Percentiles rank a stretch among this genome's conserved stretches.
Conservation (phyloP, 345 rosid genomes). For the Populus davidiana region DNA sequence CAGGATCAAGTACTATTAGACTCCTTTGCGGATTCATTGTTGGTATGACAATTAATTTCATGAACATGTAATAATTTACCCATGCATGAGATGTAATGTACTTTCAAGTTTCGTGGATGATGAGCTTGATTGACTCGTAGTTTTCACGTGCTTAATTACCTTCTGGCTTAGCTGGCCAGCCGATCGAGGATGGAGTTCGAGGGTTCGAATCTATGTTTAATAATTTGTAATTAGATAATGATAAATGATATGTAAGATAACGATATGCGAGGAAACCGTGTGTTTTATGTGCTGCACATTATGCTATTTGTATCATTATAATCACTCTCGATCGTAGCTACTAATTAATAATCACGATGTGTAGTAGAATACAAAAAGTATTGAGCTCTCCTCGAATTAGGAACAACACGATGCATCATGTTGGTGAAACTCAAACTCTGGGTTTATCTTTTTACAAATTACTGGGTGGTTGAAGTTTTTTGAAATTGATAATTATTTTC, state of each 20-base stretch:
- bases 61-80: background rate
- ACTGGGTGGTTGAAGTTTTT: too few relatives aligned
- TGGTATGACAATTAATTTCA: slow-evolving; percentile 6
- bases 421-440: too few relatives aligned
- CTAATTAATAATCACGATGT: too few relatives aligned
- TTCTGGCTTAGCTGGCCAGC: background rate
- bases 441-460: too few relatives aligned
- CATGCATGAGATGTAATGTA: background rate
- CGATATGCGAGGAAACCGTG: background rate
- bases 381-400: too few relatives aligned
- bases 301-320: too few relatives aligned
- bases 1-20: slow-evolving; percentile 29
- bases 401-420: too few relatives aligned
- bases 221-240: background rate
- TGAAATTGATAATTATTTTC: too few relatives aligned
- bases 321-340: too few relatives aligned
- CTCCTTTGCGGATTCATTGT: slow-evolving; percentile 31
- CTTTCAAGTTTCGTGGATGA: background rate
- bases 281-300: background rate
- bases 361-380: too few relatives aligned
- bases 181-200: background rate
- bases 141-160: slow-evolving; percentile 9
- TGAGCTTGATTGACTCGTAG: background rate
- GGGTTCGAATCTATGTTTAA: background rate
- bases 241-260: background rate